Base-by-base conservation (phyloP, 2,329 filamentous ascomycete species). In the Fusarium sp. region DNA sequence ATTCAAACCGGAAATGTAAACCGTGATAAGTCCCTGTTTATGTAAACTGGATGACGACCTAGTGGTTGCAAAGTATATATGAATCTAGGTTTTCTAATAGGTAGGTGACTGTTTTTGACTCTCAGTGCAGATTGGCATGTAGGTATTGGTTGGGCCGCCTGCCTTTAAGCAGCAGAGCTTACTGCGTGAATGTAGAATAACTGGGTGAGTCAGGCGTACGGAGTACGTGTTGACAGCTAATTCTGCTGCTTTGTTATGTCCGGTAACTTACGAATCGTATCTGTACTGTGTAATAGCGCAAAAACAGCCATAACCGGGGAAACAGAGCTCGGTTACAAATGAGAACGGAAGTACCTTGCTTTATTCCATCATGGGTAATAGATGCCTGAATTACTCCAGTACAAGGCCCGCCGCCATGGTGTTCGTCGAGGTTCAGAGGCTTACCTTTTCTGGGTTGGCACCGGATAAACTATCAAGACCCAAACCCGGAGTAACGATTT, bases 401-500 rank as follows among this genome's bases (percentile, higher is more conserved):
- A 24, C 24, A 15, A 14, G 36, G 28, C n/a, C n/a, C n/a, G n/a
- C n/a, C n/a, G n/a, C n/a, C n/a, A n/a, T n/a, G n/a, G n/a, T n/a
- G n/a, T n/a, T n/a, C n/a, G n/a, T n/a, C n/a, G n/a, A n/a, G n/a
- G n/a, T n/a, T n/a, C n/a, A n/a, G n/a, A 61, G n/a, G 53, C 57
- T 64, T 71, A 51, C 50, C 47, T 41, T 47, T 45, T 44, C 57
- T 64, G 24, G 20, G 31, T 33, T 18, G 57, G 45, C 39, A 30
- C 53, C 70, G 70, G 70, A 73, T 66, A 68, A 73, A 71, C 67
- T 62, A 31, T 16, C 35, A 33, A 69, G 44, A 33, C 26, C 41
- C 30, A 39, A 28, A 14, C 31, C 54, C 42, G 61, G 53, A 67
- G 58, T 41, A 44, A 51, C 53, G 44, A 58, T 38, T 39, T 41